Conservation (phyloP, 805 yeast species). For the Metschnikowia aberdeeniae region DNA sequence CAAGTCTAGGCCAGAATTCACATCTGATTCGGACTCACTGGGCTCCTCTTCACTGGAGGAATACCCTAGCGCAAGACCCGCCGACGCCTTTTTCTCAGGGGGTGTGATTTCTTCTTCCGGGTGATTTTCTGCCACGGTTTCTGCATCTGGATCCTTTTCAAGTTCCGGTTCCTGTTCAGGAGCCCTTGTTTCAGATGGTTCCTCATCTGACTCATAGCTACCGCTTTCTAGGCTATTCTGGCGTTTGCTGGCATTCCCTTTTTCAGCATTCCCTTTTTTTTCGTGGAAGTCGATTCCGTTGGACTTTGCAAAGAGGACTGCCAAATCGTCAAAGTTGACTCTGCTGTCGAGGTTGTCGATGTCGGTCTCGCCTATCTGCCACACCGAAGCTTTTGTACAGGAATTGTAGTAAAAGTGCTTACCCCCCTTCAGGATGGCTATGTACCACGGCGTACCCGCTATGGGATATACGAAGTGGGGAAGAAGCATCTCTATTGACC, state of each 20-base stretch:
- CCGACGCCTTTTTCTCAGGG: not conserved
- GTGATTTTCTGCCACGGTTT: not conserved
- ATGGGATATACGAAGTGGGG: constrained; percentile 15
- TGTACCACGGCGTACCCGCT: constrained; percentile 22
- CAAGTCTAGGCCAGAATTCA: constrained; percentile 14
- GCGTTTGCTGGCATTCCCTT: not conserved
- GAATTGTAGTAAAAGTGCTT: constrained; percentile 31
- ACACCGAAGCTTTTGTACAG: constrained; percentile 20
- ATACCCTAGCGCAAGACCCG: constrained; percentile 21
- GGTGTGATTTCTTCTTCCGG: not conserved
- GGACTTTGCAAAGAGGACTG: constrained; percentile 25
- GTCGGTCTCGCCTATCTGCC: constrained; percentile 32
- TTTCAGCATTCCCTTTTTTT: not conserved
- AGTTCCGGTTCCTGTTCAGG: too few relatives aligned
- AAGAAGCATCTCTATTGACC: constrained; percentile 4
- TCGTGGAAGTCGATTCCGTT: constrained; percentile 16
- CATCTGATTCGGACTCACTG: constrained; percentile 5
- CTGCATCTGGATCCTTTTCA: not conserved
- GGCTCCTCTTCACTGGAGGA: constrained; percentile 23
- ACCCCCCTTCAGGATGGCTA: constrained; percentile 25
- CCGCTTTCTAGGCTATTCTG: not conserved
- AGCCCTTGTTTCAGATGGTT: not conserved
- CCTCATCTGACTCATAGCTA: constrained; percentile 1
- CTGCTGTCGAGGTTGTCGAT: constrained; percentile 16
- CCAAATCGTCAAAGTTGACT: constrained; percentile 29